Evolutionary conservation across 306 rosid genomes (phyloP), one percentile per base, ranked within the genome.

Genomic region (Adenanthera pavonina): DNA sequence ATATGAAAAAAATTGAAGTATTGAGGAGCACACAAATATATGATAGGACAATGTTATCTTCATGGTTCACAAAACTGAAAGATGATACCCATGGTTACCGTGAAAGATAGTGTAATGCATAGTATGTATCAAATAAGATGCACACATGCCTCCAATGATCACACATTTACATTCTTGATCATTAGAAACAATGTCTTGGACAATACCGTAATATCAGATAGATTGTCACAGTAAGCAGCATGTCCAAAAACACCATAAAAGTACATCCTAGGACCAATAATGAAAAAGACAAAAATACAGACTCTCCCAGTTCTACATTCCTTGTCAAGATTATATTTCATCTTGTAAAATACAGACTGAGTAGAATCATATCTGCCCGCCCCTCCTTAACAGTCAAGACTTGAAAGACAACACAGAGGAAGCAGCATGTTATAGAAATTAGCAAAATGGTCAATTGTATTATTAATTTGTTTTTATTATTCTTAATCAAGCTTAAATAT

Each of bases 51-150:
- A 17, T 2, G 33, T n/a, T 19, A 46, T 43, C 14, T 67, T 40
- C 49, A 7, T 66, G n/a, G 71, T 38, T 66, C 71, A 66, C 71
- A 61, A 30, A 61, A 61, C 67, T 61, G 38, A 15, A 51, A 54
- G 60, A 8, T 2, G 9, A 59, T 20, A 19, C 5, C 35, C 65
- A 59, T 8, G 14, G 65, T 20, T 20, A 20, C 20, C 35, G 2
- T 59, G 65, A 59, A 59, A 59, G 60, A 36, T 59, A 9, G 65
- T 5, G 36, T 30, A 3, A 59, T 13, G 6, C 36, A 8, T n/a
- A n/a, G 33, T n/a, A 56, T 15, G 16, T n/a, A 19, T 19, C n/a
- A 17, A 56, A 56, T 56, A 56, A n/a, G 3, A n/a, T 12, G 61
- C 33, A 56, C n/a, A 34, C 40, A 11, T 61, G 44, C 43, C 41